Conservation (phyloP, 148 eudicot genomes). For the Spergularia bocconei region DNA sequence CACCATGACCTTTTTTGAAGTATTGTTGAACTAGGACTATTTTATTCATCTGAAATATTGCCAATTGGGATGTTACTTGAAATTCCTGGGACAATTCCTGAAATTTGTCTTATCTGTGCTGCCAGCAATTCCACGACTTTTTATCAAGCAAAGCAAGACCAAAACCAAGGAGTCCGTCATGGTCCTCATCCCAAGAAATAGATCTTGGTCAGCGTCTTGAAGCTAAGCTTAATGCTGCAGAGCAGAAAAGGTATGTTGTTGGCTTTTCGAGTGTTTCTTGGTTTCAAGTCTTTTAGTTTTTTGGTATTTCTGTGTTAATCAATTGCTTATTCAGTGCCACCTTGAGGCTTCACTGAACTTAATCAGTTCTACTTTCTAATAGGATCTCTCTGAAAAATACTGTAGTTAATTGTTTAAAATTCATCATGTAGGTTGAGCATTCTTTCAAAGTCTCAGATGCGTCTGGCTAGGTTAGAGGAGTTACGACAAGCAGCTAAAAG, state of each 20-base stretch:
- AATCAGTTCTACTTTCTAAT: not conserved
- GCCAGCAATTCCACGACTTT: conserved; percentile 74
- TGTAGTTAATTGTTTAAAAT: not conserved
- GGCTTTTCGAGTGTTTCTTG: not conserved
- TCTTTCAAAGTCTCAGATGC: conserved; percentile 74
- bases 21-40: not conserved
- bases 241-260: conserved; percentile 69
- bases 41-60: not conserved
- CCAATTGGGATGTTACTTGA: not conserved
- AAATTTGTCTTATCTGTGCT: not conserved
- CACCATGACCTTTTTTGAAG: not conserved
- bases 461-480: conserved; percentile 88
- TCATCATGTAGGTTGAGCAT: conserved; percentile 61
- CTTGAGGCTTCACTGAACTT: not conserved
- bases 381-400: not conserved
- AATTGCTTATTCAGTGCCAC: not conserved
- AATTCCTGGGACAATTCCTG: not conserved
- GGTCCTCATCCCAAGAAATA: conserved; percentile 58
- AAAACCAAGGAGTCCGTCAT: conserved; percentile 70
- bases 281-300: not conserved
- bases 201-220: conserved; percentile 80
- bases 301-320: not conserved
- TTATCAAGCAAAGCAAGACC: conserved; percentile 83
- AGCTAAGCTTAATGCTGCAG: conserved; percentile 97
- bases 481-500: conserved; percentile 87